phyloP scores from a whole-genome alignment of 2,329 filamentous ascomycete species.

The Zasmidium cellare region DNA sequence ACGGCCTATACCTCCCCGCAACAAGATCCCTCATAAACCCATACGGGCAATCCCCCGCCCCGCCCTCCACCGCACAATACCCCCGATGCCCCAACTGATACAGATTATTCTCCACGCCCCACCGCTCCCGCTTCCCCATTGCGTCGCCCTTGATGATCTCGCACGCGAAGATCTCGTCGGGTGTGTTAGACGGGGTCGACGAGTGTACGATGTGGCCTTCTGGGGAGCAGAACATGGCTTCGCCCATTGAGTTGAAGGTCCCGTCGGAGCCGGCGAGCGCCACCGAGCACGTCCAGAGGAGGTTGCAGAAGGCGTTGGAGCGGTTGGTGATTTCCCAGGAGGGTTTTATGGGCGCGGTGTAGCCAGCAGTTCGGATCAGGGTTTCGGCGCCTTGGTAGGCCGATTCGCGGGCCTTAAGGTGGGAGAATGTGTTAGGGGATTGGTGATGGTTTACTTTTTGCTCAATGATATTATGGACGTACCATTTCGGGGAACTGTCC shows the following conservation, averaged over 20 bases:
- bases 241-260: conserved; percentile 29
- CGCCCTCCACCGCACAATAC: conserved; percentile 26
- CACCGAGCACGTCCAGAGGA: conserved; percentile 30
- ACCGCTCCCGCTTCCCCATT: conserved; percentile 20
- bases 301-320: conserved; percentile 26
- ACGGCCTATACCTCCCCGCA: conserved; percentile 23
- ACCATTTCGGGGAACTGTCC: conserved; percentile 33
- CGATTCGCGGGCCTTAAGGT: conserved; percentile 14
- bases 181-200: conserved; percentile 17
- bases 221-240: conserved; percentile 28
- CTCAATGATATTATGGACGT: conserved; percentile 1
- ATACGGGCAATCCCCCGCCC: conserved; percentile 30
- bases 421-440: not conserved
- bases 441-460: not conserved
- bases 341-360: conserved; percentile 28
- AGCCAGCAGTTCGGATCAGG: conserved; percentile 28
- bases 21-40: conserved; percentile 29
- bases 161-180: conserved; percentile 30
- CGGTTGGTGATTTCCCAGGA: conserved; percentile 30
- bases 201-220: conserved; percentile 25
- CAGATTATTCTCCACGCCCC: conserved; percentile 31
- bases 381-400: conserved; percentile 30
- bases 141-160: conserved; percentile 29
- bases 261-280: conserved; percentile 30
- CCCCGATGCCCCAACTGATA: conserved; percentile 30